Percentiles rank a stretch among this genome's conserved stretches.
Conservation (phyloP, 805 yeast genomes). For the Lipomyces starkeyi region DNA sequence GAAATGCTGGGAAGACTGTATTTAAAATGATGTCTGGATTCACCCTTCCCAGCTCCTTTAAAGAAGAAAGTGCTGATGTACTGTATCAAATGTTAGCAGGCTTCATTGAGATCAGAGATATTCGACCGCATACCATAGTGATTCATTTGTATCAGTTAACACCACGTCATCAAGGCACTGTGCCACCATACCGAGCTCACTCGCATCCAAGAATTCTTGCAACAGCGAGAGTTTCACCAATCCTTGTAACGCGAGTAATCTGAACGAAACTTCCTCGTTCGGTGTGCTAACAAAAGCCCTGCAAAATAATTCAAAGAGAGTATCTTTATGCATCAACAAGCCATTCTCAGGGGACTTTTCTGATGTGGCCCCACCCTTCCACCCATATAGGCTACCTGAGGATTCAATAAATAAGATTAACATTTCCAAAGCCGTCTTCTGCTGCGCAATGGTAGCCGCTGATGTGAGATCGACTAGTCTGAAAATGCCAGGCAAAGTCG, state of each 20-base stretch:
- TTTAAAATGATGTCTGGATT: conserved; percentile 55
- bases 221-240: conserved; percentile 62
- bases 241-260: conserved; percentile 69
- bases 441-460: conserved; percentile 53
- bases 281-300: conserved; percentile 72
- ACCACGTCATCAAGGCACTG: conserved; percentile 69
- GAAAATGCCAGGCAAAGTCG: conserved; percentile 55
- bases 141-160: conserved; percentile 57
- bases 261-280: conserved; percentile 68
- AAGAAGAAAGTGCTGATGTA: conserved; percentile 52
- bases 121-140: conserved; percentile 55
- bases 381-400: conserved; percentile 54
- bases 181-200: conserved; percentile 66
- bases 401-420: conserved; percentile 64
- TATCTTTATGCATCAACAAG: conserved; percentile 63
- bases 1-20: conserved; percentile 57
- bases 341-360: conserved; percentile 44
- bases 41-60: conserved; percentile 55
- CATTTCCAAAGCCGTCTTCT: conserved; percentile 64
- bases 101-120: not conserved
- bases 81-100: conserved; percentile 10
- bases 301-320: conserved; percentile 69
- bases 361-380: conserved; percentile 27
- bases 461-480: conserved; percentile 43
- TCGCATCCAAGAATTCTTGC: conserved; percentile 54